Percentiles rank a stretch among this genome's conserved stretches.
Conservation (phyloP, 2,329 filamentous ascomycete genomes). For the Monosporascus sp. region DNA sequence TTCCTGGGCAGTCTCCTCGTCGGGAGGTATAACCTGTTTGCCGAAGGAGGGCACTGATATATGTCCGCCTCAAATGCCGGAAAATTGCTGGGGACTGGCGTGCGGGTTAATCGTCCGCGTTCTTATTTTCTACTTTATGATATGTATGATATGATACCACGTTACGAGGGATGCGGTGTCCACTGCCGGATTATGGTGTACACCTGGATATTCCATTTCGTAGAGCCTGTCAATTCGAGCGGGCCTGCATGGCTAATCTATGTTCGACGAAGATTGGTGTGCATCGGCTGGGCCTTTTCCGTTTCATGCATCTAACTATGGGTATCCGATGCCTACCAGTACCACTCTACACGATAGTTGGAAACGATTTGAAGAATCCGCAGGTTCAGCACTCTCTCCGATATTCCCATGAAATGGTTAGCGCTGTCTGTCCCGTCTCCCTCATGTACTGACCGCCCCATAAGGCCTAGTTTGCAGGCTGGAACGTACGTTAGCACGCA, state of each 20-base stretch:
- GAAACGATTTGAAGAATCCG: too few relatives aligned
- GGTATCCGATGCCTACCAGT: too few relatives aligned
- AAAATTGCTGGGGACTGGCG: not conserved
- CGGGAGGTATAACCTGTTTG: slow-evolving; percentile 58
- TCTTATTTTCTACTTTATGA: too few relatives aligned
- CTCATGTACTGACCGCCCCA: slow-evolving; percentile 10
- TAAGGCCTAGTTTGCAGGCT: slow-evolving; percentile 17
- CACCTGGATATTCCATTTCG: too few relatives aligned
- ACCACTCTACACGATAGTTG: too few relatives aligned
- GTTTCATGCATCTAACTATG: too few relatives aligned
- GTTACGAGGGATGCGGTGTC: not conserved
- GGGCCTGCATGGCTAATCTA: too few relatives aligned
- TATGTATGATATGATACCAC: not conserved
- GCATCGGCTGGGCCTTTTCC: too few relatives aligned
- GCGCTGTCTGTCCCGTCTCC: slow-evolving; percentile 12
- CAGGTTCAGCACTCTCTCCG: not conserved
- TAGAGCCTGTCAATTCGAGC: too few relatives aligned
- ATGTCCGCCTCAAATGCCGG: not conserved
- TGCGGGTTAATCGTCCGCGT: too few relatives aligned
- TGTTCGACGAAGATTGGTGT: too few relatives aligned
- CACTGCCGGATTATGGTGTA: too few relatives aligned
- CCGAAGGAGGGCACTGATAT: slow-evolving; percentile 39
- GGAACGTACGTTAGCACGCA: not conserved
- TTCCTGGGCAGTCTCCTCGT: slow-evolving; percentile 83
- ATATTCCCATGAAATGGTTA: slow-evolving; percentile 11